These are phyloP conservation scores for Thuidium tamariscinum DNA, from an alignment of 225 moss, liverwort and hornwort species.

Conservation along the genomic window DNA sequence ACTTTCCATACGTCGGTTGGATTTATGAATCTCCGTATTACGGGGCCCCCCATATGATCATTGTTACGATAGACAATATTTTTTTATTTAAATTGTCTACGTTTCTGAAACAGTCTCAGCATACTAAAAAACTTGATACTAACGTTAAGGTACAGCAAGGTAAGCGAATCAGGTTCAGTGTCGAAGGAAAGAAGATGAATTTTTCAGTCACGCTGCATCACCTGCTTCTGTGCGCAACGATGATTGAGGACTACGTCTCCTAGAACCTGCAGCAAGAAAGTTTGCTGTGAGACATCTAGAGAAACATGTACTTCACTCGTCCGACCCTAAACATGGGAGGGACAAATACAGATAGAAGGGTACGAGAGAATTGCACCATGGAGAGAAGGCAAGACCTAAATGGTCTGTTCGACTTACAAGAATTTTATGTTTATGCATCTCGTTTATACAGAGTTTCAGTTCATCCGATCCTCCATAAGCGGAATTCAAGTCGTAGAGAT, in stretches of 20 bases:
- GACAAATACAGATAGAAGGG: not conserved
- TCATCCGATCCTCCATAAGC: constrained; percentile 80
- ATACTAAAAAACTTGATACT: not conserved
- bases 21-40: not conserved
- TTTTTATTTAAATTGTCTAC: not conserved
- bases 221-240: constrained; percentile 93
- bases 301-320: not conserved
- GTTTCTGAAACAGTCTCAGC: not conserved
- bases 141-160: not conserved
- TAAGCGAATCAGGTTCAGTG: not conserved
- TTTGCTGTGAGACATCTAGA: not conserved
- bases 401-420: constrained; percentile 32
- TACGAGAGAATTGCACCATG: not conserved
- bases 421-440: constrained; percentile 72
- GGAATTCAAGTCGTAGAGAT: constrained; percentile 74
- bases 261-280: constrained; percentile 51
- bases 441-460: constrained; percentile 71
- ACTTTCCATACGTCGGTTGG: not conserved
- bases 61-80: not conserved
- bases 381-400: not conserved
- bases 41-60: not conserved
- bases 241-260: constrained; percentile 92
- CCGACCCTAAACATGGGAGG: not conserved
- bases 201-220: constrained; percentile 1
- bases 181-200: not conserved